A percentile compares a stretch with the other conserved stretches of the same genome.
phyloP scores from a whole-genome alignment of 495 filamentous ascomycete genomes.

The Hapsidospora chrysogenum region DNA sequence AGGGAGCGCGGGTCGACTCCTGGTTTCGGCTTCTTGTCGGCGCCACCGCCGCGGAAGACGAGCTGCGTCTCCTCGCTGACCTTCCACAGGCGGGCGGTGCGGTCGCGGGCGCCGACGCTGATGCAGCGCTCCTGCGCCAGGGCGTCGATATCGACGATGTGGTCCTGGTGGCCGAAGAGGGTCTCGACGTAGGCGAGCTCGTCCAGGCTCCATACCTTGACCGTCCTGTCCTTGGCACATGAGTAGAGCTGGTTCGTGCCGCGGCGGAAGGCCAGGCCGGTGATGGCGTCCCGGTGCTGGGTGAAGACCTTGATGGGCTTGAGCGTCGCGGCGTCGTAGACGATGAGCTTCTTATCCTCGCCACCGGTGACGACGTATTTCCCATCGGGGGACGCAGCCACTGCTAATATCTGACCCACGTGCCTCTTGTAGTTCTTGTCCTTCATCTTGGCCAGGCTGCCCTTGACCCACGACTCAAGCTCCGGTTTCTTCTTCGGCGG shows the following conservation, averaged over 20 bases:
- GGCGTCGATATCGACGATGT: conserved; percentile 66
- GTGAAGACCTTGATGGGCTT: conserved; percentile 66
- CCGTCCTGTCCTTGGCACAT: conserved; percentile 67
- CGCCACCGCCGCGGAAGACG: conserved; percentile 72
- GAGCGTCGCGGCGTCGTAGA: conserved; percentile 69
- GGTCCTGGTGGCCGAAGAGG: conserved; percentile 88
- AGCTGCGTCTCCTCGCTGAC: conserved; percentile 89
- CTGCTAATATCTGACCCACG: conserved; percentile 53
- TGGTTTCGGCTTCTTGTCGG: conserved; percentile 34
- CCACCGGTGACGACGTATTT: conserved; percentile 86
- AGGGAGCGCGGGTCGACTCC: conserved; percentile 19
- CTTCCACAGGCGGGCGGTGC: conserved; percentile 92
- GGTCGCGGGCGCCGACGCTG: conserved; percentile 72
- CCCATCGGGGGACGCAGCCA: conserved; percentile 77
- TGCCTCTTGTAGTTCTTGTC: conserved; percentile 58
- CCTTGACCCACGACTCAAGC: conserved; percentile 45
- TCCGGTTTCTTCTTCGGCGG: conserved; percentile 56
- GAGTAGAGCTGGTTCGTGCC: conserved; percentile 90
- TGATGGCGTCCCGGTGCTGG: conserved; percentile 84
- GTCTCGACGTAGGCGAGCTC: conserved; percentile 86
- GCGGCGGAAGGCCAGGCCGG: conserved; percentile 65
- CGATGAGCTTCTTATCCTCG: conserved; percentile 59
- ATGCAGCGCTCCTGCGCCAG: conserved; percentile 76
- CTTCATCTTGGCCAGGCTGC: conserved; percentile 43
- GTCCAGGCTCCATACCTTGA: conserved; percentile 54